Percentiles rank a stretch among this genome's conserved stretches.
These are phyloP conservation scores for Mortierella sp. DNA, from an alignment of 371 early-diverging fungal genomes.

Conservation along the genomic window DNA sequence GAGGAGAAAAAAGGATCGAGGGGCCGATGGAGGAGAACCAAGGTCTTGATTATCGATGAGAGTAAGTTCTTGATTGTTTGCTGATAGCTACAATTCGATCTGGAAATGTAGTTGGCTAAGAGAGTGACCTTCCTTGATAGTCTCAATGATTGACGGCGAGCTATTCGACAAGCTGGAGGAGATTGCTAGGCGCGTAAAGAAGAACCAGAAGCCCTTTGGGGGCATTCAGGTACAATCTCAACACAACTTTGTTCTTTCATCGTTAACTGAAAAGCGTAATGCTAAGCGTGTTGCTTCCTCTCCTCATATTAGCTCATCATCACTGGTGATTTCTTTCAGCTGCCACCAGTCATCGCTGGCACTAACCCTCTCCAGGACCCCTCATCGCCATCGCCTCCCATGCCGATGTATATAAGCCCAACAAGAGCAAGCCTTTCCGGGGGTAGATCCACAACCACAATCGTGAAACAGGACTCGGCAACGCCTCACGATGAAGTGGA, in stretches of 20 bases:
- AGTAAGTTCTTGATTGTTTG: conserved; percentile 59
- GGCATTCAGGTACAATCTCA: conserved; percentile 92
- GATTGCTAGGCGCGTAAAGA: conserved; percentile 72
- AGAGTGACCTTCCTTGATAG: too few relatives aligned
- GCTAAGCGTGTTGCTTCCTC: neutral
- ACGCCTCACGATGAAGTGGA: neutral
- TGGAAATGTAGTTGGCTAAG: too few relatives aligned
- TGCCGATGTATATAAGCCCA: neutral
- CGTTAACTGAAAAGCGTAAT: too few relatives aligned
- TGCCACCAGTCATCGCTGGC: conserved; percentile 81
- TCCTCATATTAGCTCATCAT: conserved; percentile 69
- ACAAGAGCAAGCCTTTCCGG: neutral
- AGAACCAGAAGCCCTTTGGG: conserved; percentile 76
- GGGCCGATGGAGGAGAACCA: conserved; percentile 69
- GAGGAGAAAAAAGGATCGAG: conserved; percentile 34
- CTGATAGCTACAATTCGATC: neutral
- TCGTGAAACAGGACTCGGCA: conserved; percentile 14
- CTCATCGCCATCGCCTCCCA: neutral
- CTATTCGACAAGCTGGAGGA: conserved; percentile 86
- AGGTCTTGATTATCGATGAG: conserved; percentile 91
- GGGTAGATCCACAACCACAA: conserved; percentile 20
- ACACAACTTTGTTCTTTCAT: too few relatives aligned
- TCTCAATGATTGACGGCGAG: conserved; percentile 89
- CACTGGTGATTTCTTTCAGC: conserved; percentile 93
- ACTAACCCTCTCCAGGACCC: conserved; percentile 1